Percentiles rank a stretch among this genome's conserved stretches.
phyloP scores from a whole-genome alignment of 2,329 filamentous ascomycete species.

The Nigrograna mackinnonii region DNA sequence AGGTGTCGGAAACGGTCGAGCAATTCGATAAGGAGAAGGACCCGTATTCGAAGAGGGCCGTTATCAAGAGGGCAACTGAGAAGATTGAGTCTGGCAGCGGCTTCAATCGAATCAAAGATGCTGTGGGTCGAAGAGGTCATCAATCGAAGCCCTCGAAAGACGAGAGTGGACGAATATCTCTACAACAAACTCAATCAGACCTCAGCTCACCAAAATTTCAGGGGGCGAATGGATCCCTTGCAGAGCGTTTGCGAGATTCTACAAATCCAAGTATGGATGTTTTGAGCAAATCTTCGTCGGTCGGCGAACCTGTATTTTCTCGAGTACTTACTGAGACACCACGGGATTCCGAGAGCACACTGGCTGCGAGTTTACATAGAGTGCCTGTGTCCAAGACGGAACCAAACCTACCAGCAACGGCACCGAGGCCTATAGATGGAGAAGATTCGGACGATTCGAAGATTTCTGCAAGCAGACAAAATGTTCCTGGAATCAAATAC shows the following conservation, averaged over 20 bases:
- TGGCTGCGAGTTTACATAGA: constrained; percentile 9
- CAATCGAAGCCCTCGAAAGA: constrained; percentile 44
- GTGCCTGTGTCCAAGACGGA: not conserved
- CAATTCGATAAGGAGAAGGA: constrained; percentile 46
- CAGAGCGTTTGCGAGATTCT: not conserved
- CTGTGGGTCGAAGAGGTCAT: constrained; percentile 63
- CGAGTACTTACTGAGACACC: constrained; percentile 39
- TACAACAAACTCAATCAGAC: constrained; percentile 24
- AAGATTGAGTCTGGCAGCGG: constrained; percentile 81
- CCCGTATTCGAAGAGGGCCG: constrained; percentile 60
- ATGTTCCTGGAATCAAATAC: constrained; percentile 62
- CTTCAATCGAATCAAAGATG: constrained; percentile 83
- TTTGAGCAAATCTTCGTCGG: too few relatives aligned
- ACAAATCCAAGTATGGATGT: not conserved
- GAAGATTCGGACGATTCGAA: constrained; percentile 28
- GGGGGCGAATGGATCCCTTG: not conserved
- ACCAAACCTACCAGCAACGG: constrained; percentile 7
- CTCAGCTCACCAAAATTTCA: constrained; percentile 9
- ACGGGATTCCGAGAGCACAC: constrained; percentile 24
- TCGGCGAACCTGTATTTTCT: constrained; percentile 19
- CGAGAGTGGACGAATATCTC: constrained; percentile 27
- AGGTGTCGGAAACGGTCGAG: constrained; percentile 31
- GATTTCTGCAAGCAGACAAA: constrained; percentile 52
- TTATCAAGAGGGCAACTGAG: constrained; percentile 79
- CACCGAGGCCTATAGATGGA: constrained; percentile 5